Base-by-base conservation (phyloP, 768 basidiomycete species). In the Kwoniella dejecticola region DNA sequence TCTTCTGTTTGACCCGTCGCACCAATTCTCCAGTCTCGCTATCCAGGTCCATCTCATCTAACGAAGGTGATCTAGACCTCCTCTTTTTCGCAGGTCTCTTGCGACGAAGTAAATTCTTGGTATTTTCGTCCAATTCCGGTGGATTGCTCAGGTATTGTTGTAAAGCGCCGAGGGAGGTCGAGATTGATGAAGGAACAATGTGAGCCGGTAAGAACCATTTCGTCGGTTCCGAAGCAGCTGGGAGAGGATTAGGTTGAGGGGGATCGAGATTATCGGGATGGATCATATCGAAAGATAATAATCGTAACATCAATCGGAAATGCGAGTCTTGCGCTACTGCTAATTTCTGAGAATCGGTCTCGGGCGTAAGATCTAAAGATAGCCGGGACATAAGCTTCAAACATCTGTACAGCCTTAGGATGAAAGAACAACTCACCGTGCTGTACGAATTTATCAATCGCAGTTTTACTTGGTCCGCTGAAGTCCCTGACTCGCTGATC, bases 171-270 rank as follows among this genome's bases (percentile, higher is more conserved):
- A 89, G 80, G 50, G 84, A 87, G 52, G 84, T 82, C 75, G 86
- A 83, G 33, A 98, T 81, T 50, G 88, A 85, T 5, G 84, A 79
- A 0, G 89, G 88, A 17, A 84, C 73, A 56, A 91, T 82, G n/a
- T 81, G 78, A 8, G 86, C 84, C 29, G 94, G 92, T 50, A 96
- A 83, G 63, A 85, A 87, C 92, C 93, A 98, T 75, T 91, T 60
- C 26, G 47, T 42, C 6, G 48, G 15, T 15, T 6, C 30, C 29
- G 31, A 11, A n/a, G 26, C 17, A 7, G n/a, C n/a, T n/a, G n/a
- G n/a, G n/a, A n/a, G n/a, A n/a, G n/a, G n/a, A n/a, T n/a, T n/a
- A n/a, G n/a, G n/a, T n/a, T n/a, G n/a, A n/a, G n/a, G n/a, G n/a
- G n/a, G n/a, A n/a, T 36, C 23, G 1, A 31, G 17, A 11, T 59